phyloP scores from a whole-genome alignment of 2,329 filamentous ascomycete genomes.

The Samsoniella hepiali region DNA sequence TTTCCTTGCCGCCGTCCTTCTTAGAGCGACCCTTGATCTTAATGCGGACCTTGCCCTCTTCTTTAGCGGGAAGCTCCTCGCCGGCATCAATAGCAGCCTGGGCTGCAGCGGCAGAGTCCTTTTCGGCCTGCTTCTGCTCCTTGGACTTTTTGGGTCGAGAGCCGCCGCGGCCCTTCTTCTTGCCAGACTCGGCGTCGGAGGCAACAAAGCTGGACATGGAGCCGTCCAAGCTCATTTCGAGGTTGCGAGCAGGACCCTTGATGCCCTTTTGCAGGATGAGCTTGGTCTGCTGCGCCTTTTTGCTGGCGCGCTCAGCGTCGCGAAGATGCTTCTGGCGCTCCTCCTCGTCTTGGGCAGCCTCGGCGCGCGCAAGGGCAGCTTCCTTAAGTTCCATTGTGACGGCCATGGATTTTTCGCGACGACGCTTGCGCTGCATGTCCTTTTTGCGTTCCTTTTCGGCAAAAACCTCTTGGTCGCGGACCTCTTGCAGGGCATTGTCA shows the following conservation, averaged over 20 bases:
- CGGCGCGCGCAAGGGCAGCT: conserved; percentile 72
- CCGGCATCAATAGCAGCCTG: conserved; percentile 80
- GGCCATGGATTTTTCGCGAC: conserved; percentile 92
- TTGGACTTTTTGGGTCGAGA: conserved; percentile 87
- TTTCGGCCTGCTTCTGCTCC: conserved; percentile 77
- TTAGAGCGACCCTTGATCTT: conserved; percentile 56
- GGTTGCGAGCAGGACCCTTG: conserved; percentile 67
- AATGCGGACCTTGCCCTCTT: conserved; percentile 60
- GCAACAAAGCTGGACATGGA: conserved; percentile 80
- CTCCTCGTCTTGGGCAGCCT: conserved; percentile 74
- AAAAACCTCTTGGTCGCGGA: conserved; percentile 83
- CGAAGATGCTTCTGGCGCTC: conserved; percentile 77
- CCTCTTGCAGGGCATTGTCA: conserved; percentile 76
- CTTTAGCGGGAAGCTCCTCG: conserved; percentile 61
- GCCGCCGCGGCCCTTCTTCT: conserved; percentile 56
- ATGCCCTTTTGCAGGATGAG: conserved; percentile 82
- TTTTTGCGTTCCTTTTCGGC: conserved; percentile 99
- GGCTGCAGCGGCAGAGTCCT: conserved; percentile 79
- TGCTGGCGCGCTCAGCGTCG: conserved; percentile 84
- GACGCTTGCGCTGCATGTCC: conserved; percentile 96
- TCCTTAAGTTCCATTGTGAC: conserved; percentile 90
- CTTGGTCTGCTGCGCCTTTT: conserved; percentile 89
- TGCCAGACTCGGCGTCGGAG: conserved; percentile 53
- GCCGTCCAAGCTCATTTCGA: conserved; percentile 79
- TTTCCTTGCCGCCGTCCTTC: conserved; percentile 39